Evolutionary conservation across 768 basidiomycete species (phyloP).

Genomic region (Clitopilus passeckerianus): DNA sequence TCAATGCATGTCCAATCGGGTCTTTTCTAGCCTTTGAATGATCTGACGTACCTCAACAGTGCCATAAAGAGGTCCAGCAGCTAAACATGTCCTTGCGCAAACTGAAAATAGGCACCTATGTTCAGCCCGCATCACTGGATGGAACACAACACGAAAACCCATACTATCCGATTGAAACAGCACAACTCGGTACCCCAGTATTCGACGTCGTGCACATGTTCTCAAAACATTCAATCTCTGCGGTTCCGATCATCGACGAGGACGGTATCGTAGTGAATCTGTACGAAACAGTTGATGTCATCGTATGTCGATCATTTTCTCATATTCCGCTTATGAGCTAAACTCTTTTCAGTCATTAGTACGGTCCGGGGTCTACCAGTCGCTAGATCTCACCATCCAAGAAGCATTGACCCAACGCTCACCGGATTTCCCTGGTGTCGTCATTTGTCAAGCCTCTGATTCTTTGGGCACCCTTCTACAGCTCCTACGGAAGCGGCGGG

Average conservation of each 20-base stretch:
- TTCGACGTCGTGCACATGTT: constrained; percentile 99
- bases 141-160: constrained; percentile 56
- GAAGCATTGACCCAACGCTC: constrained; percentile 91
- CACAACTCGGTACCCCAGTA: constrained; percentile 85
- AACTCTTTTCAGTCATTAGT: constrained; percentile 75
- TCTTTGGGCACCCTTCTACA: constrained; percentile 87
- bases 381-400: constrained; percentile 90
- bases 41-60: constrained; percentile 40
- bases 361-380: constrained; percentile 88
- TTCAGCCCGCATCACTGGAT: constrained; percentile 48
- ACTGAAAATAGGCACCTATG: constrained; percentile 93
- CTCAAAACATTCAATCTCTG: constrained; percentile 90
- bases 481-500: constrained; percentile 88
- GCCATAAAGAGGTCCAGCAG: constrained; percentile 76
- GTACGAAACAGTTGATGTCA: constrained; percentile 99
- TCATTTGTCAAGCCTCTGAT: constrained; percentile 90
- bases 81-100: constrained; percentile 77
- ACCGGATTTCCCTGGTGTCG: constrained; percentile 94
- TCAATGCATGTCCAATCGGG: constrained; percentile 64
- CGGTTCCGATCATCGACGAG: constrained; percentile 93
- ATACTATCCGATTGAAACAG: constrained; percentile 89
- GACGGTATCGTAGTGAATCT: constrained; percentile 92
- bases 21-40: not conserved
- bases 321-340: constrained; percentile 1
- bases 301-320: constrained; percentile 42